Base-by-base conservation (phyloP, 805 yeast genomes). In the Metschnikowia corniflorae region DNA sequence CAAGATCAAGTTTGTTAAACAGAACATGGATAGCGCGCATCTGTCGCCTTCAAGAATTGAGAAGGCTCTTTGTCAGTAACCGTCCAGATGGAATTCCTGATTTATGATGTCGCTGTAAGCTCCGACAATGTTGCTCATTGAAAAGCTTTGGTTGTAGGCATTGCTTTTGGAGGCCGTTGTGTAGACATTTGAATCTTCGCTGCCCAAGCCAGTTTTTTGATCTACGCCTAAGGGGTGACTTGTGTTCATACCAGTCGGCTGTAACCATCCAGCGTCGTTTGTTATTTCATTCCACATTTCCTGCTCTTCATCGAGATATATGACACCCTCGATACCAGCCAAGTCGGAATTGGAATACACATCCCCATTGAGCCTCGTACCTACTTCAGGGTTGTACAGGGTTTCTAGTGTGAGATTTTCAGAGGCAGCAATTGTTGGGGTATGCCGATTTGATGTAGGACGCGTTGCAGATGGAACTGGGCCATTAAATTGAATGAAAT, bases 201-300 rank as follows among this genome's bases (percentile, higher is more conserved):
- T 31, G 13, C 31, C 21, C 28, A 34, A 21, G 3, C 31, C 36
- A 16, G 25, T 22, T 24, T 37, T 41, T 20, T 20, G 33, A 24
- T 37, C 44, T 15, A 24, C 21, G 8, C 37, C 35, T 17, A 30
- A 15, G 9, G 37, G 17, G 19, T 27, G 26, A 9, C 27, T 27
- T 6, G 30, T 34, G 19, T 47, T 35, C 10, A 40, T 24, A 20
- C 51, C 39, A 15, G 50, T 18, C 12, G 57, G 47, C 28, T 64
- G 65, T 38, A 84, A 58, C 94, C 94, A 84, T 47, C 75, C 79
- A 0, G 89, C 89, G 50, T 82, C 86, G 50, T 74, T 75, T 0
- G 88, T 78, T 37, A 84, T 80, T 44, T 83, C 89, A 51, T 77
- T 80, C 94, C 94, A 84, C 21, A 84, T 60, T 42, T 80, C 55